A percentile compares a stretch with the other conserved stretches of the same genome.
Evolutionary conservation across 164 flowering plant species (phyloP).

Genomic region (Euptelea pleiosperma): DNA sequence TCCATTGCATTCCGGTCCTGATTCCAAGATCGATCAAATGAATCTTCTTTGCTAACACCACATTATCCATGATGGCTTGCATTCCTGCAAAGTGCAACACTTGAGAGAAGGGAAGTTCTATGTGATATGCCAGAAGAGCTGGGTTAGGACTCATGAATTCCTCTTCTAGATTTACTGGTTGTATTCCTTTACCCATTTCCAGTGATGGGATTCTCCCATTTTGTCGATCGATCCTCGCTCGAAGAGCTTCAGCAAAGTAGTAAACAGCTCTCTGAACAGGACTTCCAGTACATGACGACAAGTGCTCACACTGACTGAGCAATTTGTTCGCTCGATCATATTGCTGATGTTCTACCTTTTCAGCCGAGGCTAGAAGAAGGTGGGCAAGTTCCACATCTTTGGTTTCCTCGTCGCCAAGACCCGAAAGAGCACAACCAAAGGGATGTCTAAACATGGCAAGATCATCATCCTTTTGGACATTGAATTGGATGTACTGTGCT

Average conservation of each 20-base stretch:
- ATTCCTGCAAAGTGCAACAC: conserved; percentile 42
- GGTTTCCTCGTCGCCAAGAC: conserved; percentile 35
- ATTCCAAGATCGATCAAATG: conserved; percentile 50
- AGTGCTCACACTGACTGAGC: conserved; percentile 31
- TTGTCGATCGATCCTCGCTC: conserved; percentile 45
- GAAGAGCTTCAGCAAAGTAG: conserved; percentile 50
- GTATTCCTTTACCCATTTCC: conserved; percentile 3
- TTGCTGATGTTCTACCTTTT: conserved; percentile 43
- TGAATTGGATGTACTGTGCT: conserved; percentile 33
- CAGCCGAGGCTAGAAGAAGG: conserved; percentile 49
- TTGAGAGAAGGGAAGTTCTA: conserved; percentile 32
- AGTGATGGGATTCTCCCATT: conserved; percentile 24
- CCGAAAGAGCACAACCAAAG: conserved; percentile 22
- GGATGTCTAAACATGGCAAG: conserved; percentile 25
- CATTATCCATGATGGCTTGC: conserved; percentile 43
- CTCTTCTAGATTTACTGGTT: conserved; percentile 19
- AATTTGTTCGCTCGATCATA: conserved; percentile 38
- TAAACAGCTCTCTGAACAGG: conserved; percentile 46
- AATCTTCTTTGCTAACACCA: conserved; percentile 35
- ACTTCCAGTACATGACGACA: conserved; percentile 33
- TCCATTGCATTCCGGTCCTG: conserved; percentile 39
- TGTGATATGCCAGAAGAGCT: conserved; percentile 22
- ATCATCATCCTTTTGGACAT: conserved; percentile 10
- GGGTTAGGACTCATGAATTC: conserved; percentile 18
- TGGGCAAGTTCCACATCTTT: conserved; percentile 43